phyloP scores from a whole-genome alignment of 1,284 basidiomycete genomes.

The Leccinum pallidistipes region DNA sequence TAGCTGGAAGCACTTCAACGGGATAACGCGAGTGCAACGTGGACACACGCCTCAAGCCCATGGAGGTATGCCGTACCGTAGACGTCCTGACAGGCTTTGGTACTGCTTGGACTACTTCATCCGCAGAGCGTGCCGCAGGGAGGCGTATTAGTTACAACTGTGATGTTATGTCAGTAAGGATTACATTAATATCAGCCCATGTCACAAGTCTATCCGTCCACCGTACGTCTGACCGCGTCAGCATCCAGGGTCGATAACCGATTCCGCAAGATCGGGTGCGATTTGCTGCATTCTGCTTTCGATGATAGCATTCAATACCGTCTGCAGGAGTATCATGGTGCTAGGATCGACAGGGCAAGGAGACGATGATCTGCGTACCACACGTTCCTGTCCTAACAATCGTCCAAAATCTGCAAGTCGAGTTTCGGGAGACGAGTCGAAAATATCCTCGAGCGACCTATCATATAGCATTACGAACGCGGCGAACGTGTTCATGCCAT shows the following conservation, averaged over 20 bases:
- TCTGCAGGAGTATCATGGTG: slow-evolving; percentile 18
- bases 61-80: slow-evolving; percentile 3
- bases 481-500: slow-evolving; percentile 67
- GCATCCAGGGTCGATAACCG: slow-evolving; percentile 12
- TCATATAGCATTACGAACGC: slow-evolving; percentile 61
- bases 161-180: slow-evolving; percentile 29
- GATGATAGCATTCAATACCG: slow-evolving; percentile 41
- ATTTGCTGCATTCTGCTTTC: slow-evolving; percentile 39
- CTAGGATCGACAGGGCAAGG: slow-evolving; percentile 9
- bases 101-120: slow-evolving; percentile 26
- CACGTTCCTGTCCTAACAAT: slow-evolving; percentile 50
- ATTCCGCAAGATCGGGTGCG: slow-evolving; percentile 11
- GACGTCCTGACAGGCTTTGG: slow-evolving; percentile 15
- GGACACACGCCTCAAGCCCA: slow-evolving; percentile 13
- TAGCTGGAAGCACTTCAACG: not conserved
- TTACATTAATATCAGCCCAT: slow-evolving; percentile 32
- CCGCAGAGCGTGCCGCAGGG: slow-evolving; percentile 16
- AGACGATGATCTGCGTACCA: slow-evolving; percentile 44
- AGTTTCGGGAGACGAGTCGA: slow-evolving; percentile 49
- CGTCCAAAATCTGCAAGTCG: slow-evolving; percentile 47
- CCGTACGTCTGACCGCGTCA: slow-evolving; percentile 15
- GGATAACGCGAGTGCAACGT: slow-evolving; percentile 11
- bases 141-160: slow-evolving; percentile 29
- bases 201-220: slow-evolving; percentile 10
- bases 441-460: slow-evolving; percentile 52